Evolutionary conservation across 768 basidiomycete species (phyloP), one percentile per base, ranked within the genome.

Genomic region (Trametes cinnabarina): DNA sequence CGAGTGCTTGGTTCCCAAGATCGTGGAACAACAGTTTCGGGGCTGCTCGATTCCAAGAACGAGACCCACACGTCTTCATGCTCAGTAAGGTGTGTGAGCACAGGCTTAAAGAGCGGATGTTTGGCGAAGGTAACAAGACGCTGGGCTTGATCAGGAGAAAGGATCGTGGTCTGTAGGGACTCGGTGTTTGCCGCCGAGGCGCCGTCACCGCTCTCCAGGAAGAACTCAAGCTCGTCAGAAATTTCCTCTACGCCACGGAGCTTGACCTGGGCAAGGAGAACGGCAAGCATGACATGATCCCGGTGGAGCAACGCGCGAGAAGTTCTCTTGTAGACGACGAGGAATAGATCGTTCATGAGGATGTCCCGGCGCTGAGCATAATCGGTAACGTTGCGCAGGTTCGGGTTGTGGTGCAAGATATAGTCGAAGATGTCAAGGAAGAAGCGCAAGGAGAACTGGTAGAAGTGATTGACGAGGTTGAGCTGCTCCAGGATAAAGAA

Each of bases 371-470:
- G 87, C 41, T 73, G 75, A 48, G 77, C 76, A 55, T 93, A 74
- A 61, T 97, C 94, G 22, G 85, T 78, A 56, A 95, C 79, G 58
- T 82, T 83, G 71, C 82, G 86, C 61, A 98, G 82, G 70, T 94
- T 89, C 11, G 95, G 94, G 69, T 98, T 98, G 65, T 90, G 87
- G 63, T 90, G 88, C 8, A 98, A 82, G 57, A 96, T 86, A 65
- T 90, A 92, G 74, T 98, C 93, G 74, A 99, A 99, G 68, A 98
- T 96, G 70, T 97, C 96, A 58, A 98, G 82, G 89, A 99, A 99
- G 81, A 96, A 98, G 26, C 81, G 88, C 44, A 99, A 81, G 2
- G 97, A 98, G 79, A 99, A 99, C 72, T 98, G 93, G 69, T 99
- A 99, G 78, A 98, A 98, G 74, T 97, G 96, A 68, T 96, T 93